phyloP scores from a whole-genome alignment of 2,329 filamentous ascomycete genomes.

The Talaromyces islandicus region DNA sequence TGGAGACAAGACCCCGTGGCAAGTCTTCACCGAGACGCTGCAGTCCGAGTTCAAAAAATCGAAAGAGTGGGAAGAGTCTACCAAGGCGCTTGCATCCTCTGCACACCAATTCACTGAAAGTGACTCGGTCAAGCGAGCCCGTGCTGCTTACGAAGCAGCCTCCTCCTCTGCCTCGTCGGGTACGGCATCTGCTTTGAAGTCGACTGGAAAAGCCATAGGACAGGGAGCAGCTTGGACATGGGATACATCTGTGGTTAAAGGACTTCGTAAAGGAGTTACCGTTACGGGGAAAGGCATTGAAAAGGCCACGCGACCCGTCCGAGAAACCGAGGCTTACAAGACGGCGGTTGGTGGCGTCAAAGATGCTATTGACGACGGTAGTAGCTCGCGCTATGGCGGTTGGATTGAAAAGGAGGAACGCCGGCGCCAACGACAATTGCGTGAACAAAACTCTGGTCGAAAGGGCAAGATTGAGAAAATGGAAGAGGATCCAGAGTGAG shows the following conservation, averaged over 20 bases:
- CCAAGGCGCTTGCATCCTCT: constrained; percentile 83
- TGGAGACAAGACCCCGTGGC: constrained; percentile 96
- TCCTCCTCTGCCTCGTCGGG: constrained; percentile 75
- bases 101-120: constrained; percentile 91
- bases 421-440: constrained; percentile 66
- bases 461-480: constrained; percentile 51
- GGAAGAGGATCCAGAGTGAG: constrained; percentile 84
- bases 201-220: constrained; percentile 78
- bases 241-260: constrained; percentile 91
- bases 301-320: constrained; percentile 88
- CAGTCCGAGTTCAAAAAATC: constrained; percentile 89
- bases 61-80: constrained; percentile 98
- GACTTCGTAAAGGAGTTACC: constrained; percentile 77
- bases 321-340: constrained; percentile 92
- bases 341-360: constrained; percentile 63
- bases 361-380: constrained; percentile 93
- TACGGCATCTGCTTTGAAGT: constrained; percentile 74
- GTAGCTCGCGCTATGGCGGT: constrained; percentile 89
- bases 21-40: constrained; percentile 97
- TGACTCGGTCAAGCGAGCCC: constrained; percentile 78
- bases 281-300: constrained; percentile 82
- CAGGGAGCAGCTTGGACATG: constrained; percentile 94
- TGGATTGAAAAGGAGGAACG: constrained; percentile 97
- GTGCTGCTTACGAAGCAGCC: constrained; percentile 79
- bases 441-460: constrained; percentile 55